Evolutionary conservation across 768 basidiomycete species (phyloP).

Genomic region (Tephrocybe sp.): DNA sequence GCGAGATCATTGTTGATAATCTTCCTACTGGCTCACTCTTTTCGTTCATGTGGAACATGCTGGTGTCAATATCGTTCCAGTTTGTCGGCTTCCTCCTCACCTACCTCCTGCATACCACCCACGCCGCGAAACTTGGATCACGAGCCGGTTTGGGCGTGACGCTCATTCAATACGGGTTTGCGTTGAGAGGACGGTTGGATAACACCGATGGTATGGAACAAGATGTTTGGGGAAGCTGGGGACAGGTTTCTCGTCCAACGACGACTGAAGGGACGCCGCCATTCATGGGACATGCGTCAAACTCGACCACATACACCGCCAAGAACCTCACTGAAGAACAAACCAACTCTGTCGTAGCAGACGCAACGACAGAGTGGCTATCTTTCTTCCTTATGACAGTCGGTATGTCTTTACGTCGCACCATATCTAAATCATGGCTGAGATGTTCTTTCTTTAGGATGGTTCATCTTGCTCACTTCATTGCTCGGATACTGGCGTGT

Average conservation of each 20-base stretch:
- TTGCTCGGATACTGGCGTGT: conserved; percentile 88
- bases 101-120: conserved; percentile 90
- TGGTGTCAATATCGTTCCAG: conserved; percentile 96
- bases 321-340: conserved; percentile 34
- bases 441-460: conserved; percentile 42
- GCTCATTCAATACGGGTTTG: conserved; percentile 93
- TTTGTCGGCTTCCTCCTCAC: conserved; percentile 93
- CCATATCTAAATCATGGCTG: neutral
- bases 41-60: conserved; percentile 88
- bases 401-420: conserved; percentile 37
- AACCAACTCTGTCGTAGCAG: conserved; percentile 40
- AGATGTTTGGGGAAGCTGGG: conserved; percentile 33
- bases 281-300: conserved; percentile 31
- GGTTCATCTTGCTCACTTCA: conserved; percentile 90
- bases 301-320: conserved; percentile 13
- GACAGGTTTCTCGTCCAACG: conserved; percentile 32
- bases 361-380: conserved; percentile 89
- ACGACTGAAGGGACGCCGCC: conserved; percentile 47
- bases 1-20: conserved; percentile 88
- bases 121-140: conserved; percentile 90
- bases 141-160: conserved; percentile 96
- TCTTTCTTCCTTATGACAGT: conserved; percentile 94
- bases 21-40: conserved; percentile 83
- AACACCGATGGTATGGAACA: conserved; percentile 32
- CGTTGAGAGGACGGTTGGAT: conserved; percentile 59